Base-by-base conservation (phyloP, 805 yeast species). In the Lachancea quebecensis region DNA sequence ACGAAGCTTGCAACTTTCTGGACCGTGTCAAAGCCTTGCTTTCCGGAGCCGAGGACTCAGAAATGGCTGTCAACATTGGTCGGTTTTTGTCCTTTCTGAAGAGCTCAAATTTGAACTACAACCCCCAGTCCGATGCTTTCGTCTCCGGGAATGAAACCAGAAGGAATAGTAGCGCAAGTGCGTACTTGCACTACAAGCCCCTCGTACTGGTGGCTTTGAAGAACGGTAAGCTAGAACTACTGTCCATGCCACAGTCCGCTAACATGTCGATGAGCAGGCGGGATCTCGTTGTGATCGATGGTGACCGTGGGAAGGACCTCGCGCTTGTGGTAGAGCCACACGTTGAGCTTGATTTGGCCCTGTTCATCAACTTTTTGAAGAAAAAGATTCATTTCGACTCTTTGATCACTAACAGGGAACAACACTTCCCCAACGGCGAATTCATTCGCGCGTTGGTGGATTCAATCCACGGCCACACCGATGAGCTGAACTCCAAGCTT, bases 271-370 rank as follows among this genome's bases (percentile, higher is more conserved):
- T 85, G 48, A 73, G 71, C 49, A 70, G 76, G 38, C 71, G 77
- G 45, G 93, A 85, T 62, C 70, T 85, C 57, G 85, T 84, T 9
- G 79, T 85, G 15, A 82, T 83, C 46, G 93, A 85, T 65, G 95
- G 93, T 44, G 95, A 85, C 60, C 71, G 93, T 50, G 95, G 95
- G 27, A 82, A 82, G 55, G 95, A 85, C 62, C 63, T 85, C 50
- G 91, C 81, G 9, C 75, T 80, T 75, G 78, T 85, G 37, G 66
- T 84, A 27, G 84, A 82, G 50, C 87, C 91, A 0, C 62, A 71
- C 35, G 73, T 84, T 28, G 74, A 72, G 37, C 70, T 82, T 45
- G 77, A 81, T 48, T 68, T 81, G 60, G 91, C 91, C 2, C 71
- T 84, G 39, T 71, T 85, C 47, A 75, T 85, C 58, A 84, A 84